A percentile compares a stretch with the other conserved stretches of the same genome.
Evolutionary conservation across 192 early-diverging fungal genomes (phyloP).

Genomic region (Funneliformis geosporum): DNA sequence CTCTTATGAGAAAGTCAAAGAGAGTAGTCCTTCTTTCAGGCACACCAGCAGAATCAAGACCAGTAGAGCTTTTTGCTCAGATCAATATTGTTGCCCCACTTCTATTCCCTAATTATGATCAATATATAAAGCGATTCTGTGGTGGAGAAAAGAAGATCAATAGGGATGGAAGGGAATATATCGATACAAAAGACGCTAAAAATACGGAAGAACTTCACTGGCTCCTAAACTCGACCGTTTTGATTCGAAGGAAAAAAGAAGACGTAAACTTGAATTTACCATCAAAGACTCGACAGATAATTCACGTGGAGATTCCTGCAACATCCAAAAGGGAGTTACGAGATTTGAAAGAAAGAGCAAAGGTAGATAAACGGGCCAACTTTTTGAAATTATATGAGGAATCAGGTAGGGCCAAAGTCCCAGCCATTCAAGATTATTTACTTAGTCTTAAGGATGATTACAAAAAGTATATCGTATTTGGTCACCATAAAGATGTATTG

Average conservation of each 20-base stretch:
- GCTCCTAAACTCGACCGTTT: slow-evolving; percentile 43
- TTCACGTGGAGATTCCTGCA: slow-evolving; percentile 34
- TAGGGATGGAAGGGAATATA: not conserved
- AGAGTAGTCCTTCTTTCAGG: not conserved
- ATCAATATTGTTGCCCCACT: not conserved
- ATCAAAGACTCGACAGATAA: slow-evolving; percentile 42
- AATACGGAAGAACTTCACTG: slow-evolving; percentile 50
- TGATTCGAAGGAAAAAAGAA: slow-evolving; percentile 50
- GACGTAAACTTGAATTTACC: slow-evolving; percentile 50
- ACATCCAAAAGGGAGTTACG: slow-evolving; percentile 26
- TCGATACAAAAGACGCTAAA: slow-evolving; percentile 32
- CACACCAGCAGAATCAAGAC: not conserved
- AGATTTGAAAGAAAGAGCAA: slow-evolving; percentile 19
- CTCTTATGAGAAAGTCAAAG: slow-evolving; percentile 35
- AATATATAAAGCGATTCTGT: not conserved
- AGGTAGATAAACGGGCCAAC: not conserved
- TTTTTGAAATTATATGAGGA: slow-evolving; percentile 3
- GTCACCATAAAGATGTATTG: slow-evolving; percentile 45
- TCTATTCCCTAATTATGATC: not conserved
- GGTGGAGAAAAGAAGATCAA: not conserved
- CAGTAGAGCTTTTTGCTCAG: not conserved
- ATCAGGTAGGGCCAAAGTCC: slow-evolving; percentile 43
- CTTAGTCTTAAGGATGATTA: slow-evolving; percentile 36
- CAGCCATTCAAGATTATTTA: slow-evolving; percentile 45
- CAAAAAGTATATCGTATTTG: slow-evolving; percentile 55